phyloP scores from a whole-genome alignment of 2,329 filamentous ascomycete species.

The Conoideocrella luteorostrata region DNA sequence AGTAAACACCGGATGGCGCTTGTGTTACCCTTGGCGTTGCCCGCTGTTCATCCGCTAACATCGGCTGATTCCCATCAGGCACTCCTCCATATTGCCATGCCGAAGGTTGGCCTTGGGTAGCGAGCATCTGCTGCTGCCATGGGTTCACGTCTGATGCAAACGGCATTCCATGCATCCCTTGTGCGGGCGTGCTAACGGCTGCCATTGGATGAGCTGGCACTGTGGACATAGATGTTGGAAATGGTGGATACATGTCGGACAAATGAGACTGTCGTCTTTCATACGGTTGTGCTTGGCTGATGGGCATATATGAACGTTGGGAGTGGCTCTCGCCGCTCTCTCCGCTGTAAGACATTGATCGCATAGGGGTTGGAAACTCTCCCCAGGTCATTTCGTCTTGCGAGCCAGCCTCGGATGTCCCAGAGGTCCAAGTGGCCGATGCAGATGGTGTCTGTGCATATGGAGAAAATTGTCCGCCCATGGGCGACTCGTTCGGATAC shows the following conservation, averaged over 20 bases:
- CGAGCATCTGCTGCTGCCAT: constrained; percentile 36
- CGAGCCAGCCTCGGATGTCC: constrained; percentile 27
- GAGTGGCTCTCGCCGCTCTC: constrained; percentile 31
- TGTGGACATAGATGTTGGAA: constrained; percentile 29
- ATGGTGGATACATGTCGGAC: constrained; percentile 38
- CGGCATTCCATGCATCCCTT: constrained; percentile 28
- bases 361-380: constrained; percentile 33
- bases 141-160: constrained; percentile 29
- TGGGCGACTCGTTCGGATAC: constrained; percentile 43
- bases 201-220: constrained; percentile 29
- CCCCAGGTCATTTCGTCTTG: constrained; percentile 41
- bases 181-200: constrained; percentile 19
- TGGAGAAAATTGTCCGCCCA: constrained; percentile 43
- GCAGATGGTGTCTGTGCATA: constrained; percentile 37
- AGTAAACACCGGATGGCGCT: constrained; percentile 13
- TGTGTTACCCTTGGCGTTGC: constrained; percentile 8
- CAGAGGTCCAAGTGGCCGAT: constrained; percentile 36
- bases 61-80: constrained; percentile 5
- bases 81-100: constrained; percentile 31
- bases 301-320: constrained; percentile 32
- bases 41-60: constrained; percentile 13
- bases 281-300: constrained; percentile 32
- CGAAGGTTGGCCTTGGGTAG: constrained; percentile 11
- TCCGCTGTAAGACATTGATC: constrained; percentile 44
- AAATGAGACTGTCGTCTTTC: constrained; percentile 36